Evolutionary conservation across 352 stramenopile species (phyloP), one percentile per base, ranked within the genome.

Genomic region (Phytophthora macrochlamydospora): DNA sequence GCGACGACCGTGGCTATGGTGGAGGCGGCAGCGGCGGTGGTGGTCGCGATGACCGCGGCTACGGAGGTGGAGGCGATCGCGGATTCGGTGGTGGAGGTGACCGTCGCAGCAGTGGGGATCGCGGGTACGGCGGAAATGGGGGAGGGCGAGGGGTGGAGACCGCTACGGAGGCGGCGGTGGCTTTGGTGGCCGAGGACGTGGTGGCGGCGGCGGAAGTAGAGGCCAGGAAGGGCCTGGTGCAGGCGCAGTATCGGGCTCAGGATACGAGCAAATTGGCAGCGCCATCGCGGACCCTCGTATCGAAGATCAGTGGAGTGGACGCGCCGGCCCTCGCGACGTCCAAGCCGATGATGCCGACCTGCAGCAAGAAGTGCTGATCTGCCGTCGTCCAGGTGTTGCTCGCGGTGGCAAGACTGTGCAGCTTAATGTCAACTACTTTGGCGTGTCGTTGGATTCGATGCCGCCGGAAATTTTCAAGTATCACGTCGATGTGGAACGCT

Each of bases 401-500:
- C 61, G 45, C 2, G 43, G 42, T 5, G 79, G 77, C 12, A 79
- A 75, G 8, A 81, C 58, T 0, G 65, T 71, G 49, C 65, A 62
- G 4, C 49, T 91, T 31, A 74, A 67, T 1, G 67, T 83, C 8
- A 91, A 91, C 51, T 88, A 91, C 71, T 91, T 90, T 59, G 70
- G 59, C 12, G 53, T 91, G 24, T 71, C 71, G 9, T 46, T 91
- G 1, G 80, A 87, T 53, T 65, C 62, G 29, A 67, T 33, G 2
- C 56, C 69, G 1, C 30, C 40, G 1, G 80, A 91, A 52, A 70
- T 91, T 31, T 90, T 86, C 64, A 89, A 91, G 62, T 91, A 91
- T 50, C 80, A 91, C 52, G 78, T 87, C 7, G 54, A 61, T 0
- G 79, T 91, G 45, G 72, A 81, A 35, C 76, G 76, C 11, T 75